These are phyloP conservation scores for Mycena capillaripes DNA, from an alignment of 768 basidiomycete genomes.

Conservation along the genomic window DNA sequence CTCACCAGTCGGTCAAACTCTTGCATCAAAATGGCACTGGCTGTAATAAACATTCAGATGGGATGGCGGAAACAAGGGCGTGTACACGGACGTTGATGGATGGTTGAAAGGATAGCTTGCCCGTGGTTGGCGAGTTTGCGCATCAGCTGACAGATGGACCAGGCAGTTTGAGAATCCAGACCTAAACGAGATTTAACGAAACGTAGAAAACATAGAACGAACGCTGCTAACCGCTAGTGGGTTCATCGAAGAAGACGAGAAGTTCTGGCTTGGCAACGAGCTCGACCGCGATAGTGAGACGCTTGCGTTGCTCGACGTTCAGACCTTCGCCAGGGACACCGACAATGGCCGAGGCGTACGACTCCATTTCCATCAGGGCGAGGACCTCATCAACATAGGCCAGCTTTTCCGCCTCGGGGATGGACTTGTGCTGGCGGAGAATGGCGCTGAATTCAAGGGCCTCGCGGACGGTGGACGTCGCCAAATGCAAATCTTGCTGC, in stretches of 20 bases:
- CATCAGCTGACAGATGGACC: conserved; percentile 63
- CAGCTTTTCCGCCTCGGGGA: conserved; percentile 58
- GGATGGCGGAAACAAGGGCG: background rate
- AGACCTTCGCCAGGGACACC: conserved; percentile 51
- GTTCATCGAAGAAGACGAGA: conserved; percentile 72
- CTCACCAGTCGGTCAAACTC: conserved; percentile 61
- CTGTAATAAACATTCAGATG: conserved; percentile 24
- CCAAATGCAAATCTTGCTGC: conserved; percentile 63
- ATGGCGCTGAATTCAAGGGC: conserved; percentile 61
- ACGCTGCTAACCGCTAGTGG: conserved; percentile 56
- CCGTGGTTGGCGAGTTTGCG: conserved; percentile 67
- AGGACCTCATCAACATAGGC: conserved; percentile 63
- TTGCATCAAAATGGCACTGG: conserved; percentile 62
- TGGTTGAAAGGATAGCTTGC: conserved; percentile 69
- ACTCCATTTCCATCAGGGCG: conserved; percentile 61
- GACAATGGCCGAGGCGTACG: conserved; percentile 63
- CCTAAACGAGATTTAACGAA: conserved; percentile 34
- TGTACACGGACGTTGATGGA: conserved; percentile 40
- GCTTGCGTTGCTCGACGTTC: conserved; percentile 60
- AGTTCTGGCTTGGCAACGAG: conserved; percentile 66
- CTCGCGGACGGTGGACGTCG: conserved; percentile 65
- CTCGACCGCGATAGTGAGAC: conserved; percentile 68
- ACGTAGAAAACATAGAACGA: background rate
- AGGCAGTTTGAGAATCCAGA: conserved; percentile 66
- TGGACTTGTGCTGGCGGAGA: conserved; percentile 58